Percentiles rank a stretch among this genome's conserved stretches.
Conservation (phyloP, 805 yeast species). For the Candida maltosa region DNA sequence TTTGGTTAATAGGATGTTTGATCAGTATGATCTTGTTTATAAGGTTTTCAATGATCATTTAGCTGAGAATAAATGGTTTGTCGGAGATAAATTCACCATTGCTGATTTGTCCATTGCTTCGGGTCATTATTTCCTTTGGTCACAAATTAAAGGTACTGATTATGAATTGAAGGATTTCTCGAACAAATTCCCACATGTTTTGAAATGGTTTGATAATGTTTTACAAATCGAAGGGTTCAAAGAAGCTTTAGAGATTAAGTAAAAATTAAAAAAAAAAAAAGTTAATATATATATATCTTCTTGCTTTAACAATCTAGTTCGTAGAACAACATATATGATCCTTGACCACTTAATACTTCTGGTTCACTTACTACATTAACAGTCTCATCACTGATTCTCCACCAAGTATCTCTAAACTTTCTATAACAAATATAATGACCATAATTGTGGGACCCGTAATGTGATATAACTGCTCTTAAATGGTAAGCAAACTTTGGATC, state of each 20-base stretch:
- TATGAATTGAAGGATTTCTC: slow-evolving; percentile 3
- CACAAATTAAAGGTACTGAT: slow-evolving; percentile 1
- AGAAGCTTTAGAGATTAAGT: slow-evolving; percentile 1
- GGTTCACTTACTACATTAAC: slow-evolving; percentile 76
- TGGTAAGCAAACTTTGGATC: slow-evolving; percentile 56
- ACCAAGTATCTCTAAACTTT: slow-evolving; percentile 81
- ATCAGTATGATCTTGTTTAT: background rate
- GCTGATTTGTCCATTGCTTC: slow-evolving; percentile 52
- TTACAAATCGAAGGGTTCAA: slow-evolving; percentile 3
- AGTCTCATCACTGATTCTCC: slow-evolving; percentile 90
- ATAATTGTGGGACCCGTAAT: slow-evolving; percentile 92
- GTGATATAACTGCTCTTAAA: slow-evolving; percentile 83
- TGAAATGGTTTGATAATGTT: slow-evolving; percentile 3
- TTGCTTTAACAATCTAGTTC: no score
- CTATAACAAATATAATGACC: slow-evolving; percentile 96
- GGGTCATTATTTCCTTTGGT: slow-evolving; percentile 33
- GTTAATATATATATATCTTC: no score
- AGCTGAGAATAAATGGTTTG: slow-evolving; percentile 46
- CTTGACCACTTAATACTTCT: slow-evolving; percentile 79
- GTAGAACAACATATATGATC: slow-evolving; percentile 90
- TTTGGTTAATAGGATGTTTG: slow-evolving; percentile 1
- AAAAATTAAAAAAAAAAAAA: no score
- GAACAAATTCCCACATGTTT: slow-evolving; percentile 1
- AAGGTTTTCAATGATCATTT: slow-evolving; percentile 1
- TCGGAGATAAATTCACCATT: slow-evolving; percentile 54